phyloP scores from a whole-genome alignment of 352 stramenopile species.

The Phytophthora pinifolia region DNA sequence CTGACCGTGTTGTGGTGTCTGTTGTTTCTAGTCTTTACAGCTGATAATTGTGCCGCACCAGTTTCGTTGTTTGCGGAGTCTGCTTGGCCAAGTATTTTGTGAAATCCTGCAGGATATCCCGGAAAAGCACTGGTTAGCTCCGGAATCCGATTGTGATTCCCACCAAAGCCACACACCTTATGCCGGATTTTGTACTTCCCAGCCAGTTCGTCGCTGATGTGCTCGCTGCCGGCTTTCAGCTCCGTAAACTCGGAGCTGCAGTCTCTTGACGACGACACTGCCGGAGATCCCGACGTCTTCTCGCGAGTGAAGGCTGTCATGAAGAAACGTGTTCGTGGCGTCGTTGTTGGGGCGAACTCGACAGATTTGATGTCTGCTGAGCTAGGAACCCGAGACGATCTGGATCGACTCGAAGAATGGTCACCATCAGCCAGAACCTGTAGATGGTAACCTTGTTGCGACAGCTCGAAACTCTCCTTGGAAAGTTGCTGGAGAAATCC shows the following conservation, averaged over 20 bases:
- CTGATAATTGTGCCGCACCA: slow-evolving; percentile 38
- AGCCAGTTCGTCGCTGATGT: slow-evolving; percentile 30
- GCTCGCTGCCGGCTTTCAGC: slow-evolving; percentile 31
- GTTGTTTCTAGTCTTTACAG: slow-evolving; percentile 29
- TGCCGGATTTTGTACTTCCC: slow-evolving; percentile 50
- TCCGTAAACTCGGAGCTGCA: slow-evolving; percentile 30
- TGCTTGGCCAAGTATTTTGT: slow-evolving; percentile 48
- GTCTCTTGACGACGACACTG: slow-evolving; percentile 7
- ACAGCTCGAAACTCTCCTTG: slow-evolving; percentile 43
- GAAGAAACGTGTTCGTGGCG: slow-evolving; percentile 36
- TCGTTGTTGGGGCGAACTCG: slow-evolving; percentile 3
- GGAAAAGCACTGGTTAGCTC: not conserved
- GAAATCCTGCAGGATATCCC: slow-evolving; percentile 31
- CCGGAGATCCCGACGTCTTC: slow-evolving; percentile 5
- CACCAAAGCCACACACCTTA: slow-evolving; percentile 31
- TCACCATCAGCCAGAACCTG: slow-evolving; percentile 39
- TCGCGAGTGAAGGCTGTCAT: slow-evolving; percentile 40
- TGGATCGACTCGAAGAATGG: slow-evolving; percentile 11
- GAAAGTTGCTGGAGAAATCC: slow-evolving; percentile 29
- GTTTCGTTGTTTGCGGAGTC: slow-evolving; percentile 27
- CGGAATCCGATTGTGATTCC: slow-evolving; percentile 1
- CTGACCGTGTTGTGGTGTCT: slow-evolving; percentile 13
- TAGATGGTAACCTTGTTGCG: slow-evolving; percentile 56
- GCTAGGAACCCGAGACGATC: slow-evolving; percentile 22
- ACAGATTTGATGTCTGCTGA: slow-evolving; percentile 7